Evolutionary conservation across 2,329 filamentous ascomycete species (phyloP).

Genomic region (Blumeria hordei): DNA sequence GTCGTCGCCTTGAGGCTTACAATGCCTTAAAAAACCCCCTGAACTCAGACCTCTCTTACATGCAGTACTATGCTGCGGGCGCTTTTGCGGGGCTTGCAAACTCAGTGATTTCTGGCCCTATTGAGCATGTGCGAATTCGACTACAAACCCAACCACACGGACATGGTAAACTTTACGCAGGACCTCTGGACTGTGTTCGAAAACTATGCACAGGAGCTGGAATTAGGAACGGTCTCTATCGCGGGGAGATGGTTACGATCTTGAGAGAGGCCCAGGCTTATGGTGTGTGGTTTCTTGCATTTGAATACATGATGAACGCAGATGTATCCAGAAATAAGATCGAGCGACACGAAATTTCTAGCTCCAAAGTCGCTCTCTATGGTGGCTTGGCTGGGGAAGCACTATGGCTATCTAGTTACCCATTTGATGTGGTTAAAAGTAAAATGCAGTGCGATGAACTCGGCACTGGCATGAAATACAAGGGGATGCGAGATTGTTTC

Average conservation of each 20-base stretch:
- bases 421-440: slow-evolving; percentile 93
- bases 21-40: slow-evolving; percentile 27
- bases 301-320: slow-evolving; percentile 88
- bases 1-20: slow-evolving; percentile 56
- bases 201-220: slow-evolving; percentile 50
- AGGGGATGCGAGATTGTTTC: slow-evolving; percentile 74
- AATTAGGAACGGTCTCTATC: slow-evolving; percentile 52
- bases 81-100: slow-evolving; percentile 87
- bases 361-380: slow-evolving; percentile 72
- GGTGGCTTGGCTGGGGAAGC: slow-evolving; percentile 85
- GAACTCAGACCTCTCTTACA: slow-evolving; percentile 38
- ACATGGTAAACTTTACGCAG: slow-evolving; percentile 48
- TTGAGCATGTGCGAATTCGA: slow-evolving; percentile 91
- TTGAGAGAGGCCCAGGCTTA: slow-evolving; percentile 84
- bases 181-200: slow-evolving; percentile 73
- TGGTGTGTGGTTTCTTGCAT: slow-evolving; percentile 82
- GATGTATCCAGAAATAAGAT: slow-evolving; percentile 60
- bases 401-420: slow-evolving; percentile 82
- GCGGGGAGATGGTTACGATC: slow-evolving; percentile 67
- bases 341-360: slow-evolving; percentile 52
- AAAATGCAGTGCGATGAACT: slow-evolving; percentile 99
- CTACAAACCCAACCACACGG: slow-evolving; percentile 93
- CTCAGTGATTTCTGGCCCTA: slow-evolving; percentile 65
- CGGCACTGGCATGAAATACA: slow-evolving; percentile 44
- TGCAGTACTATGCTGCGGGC: slow-evolving; percentile 73